These are phyloP conservation scores for Eimeria zaria DNA, from an alignment of 169 alveolate species.

Conservation along the genomic window DNA sequence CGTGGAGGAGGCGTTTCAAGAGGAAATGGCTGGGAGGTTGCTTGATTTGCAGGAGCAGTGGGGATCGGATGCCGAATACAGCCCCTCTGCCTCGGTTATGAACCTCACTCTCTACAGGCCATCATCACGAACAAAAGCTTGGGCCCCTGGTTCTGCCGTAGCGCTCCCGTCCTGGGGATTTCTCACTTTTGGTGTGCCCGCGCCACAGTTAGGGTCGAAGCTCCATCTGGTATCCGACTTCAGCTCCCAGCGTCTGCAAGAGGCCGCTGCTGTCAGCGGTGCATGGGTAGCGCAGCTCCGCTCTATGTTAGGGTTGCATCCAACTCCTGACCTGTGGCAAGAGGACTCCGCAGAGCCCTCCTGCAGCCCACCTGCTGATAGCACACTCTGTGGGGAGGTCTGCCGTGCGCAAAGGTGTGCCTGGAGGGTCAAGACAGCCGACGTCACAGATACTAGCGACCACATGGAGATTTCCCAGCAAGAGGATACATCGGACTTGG, in stretches of 20 bases:
- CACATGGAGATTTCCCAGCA: background rate
- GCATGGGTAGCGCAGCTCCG: constrained; percentile 73
- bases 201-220: background rate
- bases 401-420: constrained; percentile 30
- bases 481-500: background rate
- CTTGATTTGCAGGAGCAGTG: constrained; percentile 27
- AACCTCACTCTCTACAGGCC: constrained; percentile 47
- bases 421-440: constrained; percentile 22
- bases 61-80: constrained; percentile 21
- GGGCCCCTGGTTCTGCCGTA: background rate
- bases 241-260: background rate
- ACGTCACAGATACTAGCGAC: background rate
- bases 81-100: background rate
- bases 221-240: background rate
- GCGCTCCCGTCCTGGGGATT: constrained; percentile 60
- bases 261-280: constrained; percentile 26
- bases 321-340: background rate
- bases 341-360: background rate
- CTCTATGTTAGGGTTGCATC: constrained; percentile 10
- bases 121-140: background rate
- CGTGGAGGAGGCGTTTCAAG: constrained; percentile 1
- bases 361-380: background rate
- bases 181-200: constrained; percentile 18
- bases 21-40: constrained; percentile 19
- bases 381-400: constrained; percentile 16